These are phyloP conservation scores for Sutorius eximius DNA, from an alignment of 1,284 basidiomycete species.

Conservation along the genomic window DNA sequence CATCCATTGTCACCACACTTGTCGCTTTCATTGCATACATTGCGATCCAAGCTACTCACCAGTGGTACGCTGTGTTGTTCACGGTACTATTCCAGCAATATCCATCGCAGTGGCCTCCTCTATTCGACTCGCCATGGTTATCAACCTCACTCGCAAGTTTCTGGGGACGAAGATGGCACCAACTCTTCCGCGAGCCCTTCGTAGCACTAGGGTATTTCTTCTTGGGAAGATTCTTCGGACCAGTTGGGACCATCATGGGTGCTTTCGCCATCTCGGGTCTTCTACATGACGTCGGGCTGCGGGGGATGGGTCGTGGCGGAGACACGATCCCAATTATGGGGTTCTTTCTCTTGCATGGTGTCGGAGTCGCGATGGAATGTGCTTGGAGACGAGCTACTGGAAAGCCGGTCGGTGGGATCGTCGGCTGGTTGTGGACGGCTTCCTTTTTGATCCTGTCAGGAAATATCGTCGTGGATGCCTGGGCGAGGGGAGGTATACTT, in stretches of 20 bases:
- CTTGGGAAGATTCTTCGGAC: conserved; percentile 41
- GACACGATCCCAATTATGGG: conserved; percentile 46
- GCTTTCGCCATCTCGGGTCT: conserved; percentile 57
- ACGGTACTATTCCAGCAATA: conserved; percentile 39
- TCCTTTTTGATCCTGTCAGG: conserved; percentile 48
- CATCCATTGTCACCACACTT: conserved; percentile 42
- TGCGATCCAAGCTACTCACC: conserved; percentile 45
- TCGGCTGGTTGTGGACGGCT: conserved; percentile 52
- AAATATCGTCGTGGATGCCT: conserved; percentile 49
- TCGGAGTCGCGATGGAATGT: conserved; percentile 51
- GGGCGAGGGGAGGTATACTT: conserved; percentile 45
- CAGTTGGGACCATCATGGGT: conserved; percentile 48
- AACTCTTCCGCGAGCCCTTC: conserved; percentile 42
- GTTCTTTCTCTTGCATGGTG: conserved; percentile 58
- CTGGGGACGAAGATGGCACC: conserved; percentile 50
- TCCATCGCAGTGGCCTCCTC: conserved; percentile 42
- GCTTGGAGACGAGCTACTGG: conserved; percentile 45
- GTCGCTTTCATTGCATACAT: conserved; percentile 43
- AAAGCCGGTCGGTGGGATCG: conserved; percentile 42
- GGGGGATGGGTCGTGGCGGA: conserved; percentile 56
- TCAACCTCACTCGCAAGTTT: conserved; percentile 41
- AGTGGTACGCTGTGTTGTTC: conserved; percentile 45
- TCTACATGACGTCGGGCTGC: conserved; percentile 56
- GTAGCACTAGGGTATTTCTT: conserved; percentile 35
- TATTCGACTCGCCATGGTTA: conserved; percentile 42